A percentile compares a stretch with the other conserved stretches of the same genome.
Evolutionary conservation across 345 rosid genomes (phyloP).

Genomic region (Eucalyptus virginea): DNA sequence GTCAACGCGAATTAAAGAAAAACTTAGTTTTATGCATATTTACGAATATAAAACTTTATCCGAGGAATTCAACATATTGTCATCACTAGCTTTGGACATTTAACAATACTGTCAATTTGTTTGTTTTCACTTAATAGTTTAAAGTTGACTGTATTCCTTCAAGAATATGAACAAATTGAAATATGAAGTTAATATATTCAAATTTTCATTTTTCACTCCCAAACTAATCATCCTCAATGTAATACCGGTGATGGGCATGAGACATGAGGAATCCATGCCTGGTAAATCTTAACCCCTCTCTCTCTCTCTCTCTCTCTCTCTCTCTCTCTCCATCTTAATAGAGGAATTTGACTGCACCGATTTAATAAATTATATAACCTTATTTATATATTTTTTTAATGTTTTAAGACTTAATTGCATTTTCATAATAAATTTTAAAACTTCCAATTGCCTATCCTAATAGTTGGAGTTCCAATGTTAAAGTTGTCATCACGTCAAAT

Average conservation of each 20-base stretch:
- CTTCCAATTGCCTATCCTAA: fast-evolving
- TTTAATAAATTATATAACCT: no score
- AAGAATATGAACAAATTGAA: not conserved
- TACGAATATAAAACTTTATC: not conserved
- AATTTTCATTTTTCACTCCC: not conserved
- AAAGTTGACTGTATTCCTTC: not conserved
- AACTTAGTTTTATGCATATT: not conserved
- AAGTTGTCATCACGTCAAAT: no score
- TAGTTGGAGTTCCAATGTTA: not conserved
- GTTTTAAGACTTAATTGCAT: no score
- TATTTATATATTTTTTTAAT: no score
- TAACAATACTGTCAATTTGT: no score
- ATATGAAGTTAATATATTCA: not conserved
- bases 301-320: no score
- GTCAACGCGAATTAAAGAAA: not conserved
- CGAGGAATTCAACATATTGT: no score
- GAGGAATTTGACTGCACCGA: no score
- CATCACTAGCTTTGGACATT: not conserved
- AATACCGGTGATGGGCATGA: not conserved
- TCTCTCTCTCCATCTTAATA: no score
- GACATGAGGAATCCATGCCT: not conserved
- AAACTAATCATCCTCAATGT: not conserved
- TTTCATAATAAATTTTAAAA: no score
- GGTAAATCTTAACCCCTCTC: not conserved
- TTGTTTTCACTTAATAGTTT: not conserved